These are phyloP conservation scores for Penicillium capsulatum DNA, from an alignment of 2,329 filamentous ascomycete genomes.

Conservation along the genomic window DNA sequence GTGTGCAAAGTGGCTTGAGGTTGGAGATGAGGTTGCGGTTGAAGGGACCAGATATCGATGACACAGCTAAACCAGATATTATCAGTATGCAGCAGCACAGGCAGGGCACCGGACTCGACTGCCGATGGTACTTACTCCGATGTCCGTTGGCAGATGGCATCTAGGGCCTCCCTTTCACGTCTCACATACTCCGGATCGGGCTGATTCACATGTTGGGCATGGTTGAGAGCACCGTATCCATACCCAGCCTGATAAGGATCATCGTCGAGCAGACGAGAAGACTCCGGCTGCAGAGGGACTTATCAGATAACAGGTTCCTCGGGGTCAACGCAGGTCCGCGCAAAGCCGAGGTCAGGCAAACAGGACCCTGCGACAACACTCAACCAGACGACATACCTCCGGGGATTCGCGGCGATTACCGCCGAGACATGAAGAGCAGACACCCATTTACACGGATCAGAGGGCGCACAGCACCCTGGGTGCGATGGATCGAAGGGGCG, in stretches of 20 bases:
- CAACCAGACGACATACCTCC: conserved; percentile 26
- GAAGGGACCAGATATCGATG: conserved; percentile 44
- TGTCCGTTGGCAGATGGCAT: conserved; percentile 45
- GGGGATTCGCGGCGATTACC: conserved; percentile 35
- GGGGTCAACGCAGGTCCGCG: conserved; percentile 8
- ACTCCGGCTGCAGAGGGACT: conserved; percentile 32
- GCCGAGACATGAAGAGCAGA: conserved; percentile 44
- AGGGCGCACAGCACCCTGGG: conserved; percentile 2
- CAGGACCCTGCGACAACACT: conserved; percentile 5
- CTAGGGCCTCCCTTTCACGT: conserved; percentile 44
- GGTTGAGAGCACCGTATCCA: conserved; percentile 41
- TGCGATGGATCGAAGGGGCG: conserved; percentile 10
- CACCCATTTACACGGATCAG: conserved; percentile 37
- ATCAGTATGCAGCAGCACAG: neutral
- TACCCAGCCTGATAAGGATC: conserved; percentile 44
- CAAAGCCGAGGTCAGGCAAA: conserved; percentile 12
- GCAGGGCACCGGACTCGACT: neutral
- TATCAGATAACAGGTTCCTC: conserved; percentile 10
- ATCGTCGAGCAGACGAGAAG: conserved; percentile 44
- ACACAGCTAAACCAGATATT: conserved; percentile 32
- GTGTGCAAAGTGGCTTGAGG: conserved; percentile 35
- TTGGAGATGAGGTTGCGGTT: conserved; percentile 41
- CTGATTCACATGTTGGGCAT: conserved; percentile 35
- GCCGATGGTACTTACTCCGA: conserved; percentile 41
- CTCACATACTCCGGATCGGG: conserved; percentile 42